Conservation (phyloP, 2,329 filamentous ascomycete species). For the Venturia pyrina region DNA sequence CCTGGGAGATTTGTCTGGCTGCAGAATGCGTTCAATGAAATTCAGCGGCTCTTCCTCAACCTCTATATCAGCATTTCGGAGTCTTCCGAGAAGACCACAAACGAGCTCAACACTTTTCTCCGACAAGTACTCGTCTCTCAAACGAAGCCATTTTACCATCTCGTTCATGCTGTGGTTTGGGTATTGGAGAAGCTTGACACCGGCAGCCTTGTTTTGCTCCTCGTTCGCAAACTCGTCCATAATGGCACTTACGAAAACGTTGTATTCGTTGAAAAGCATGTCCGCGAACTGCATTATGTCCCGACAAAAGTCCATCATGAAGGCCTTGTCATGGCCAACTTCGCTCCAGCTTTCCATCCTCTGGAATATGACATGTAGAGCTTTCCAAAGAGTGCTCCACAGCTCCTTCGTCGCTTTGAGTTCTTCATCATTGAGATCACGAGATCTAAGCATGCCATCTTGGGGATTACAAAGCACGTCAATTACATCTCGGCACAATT, state of each 20-base stretch:
- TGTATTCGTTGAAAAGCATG: conserved; percentile 72
- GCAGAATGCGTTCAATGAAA: conserved; percentile 6
- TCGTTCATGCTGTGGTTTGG: conserved; percentile 55
- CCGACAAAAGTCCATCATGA: conserved; percentile 87
- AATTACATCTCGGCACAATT: conserved; percentile 51
- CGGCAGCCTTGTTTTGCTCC: conserved; percentile 24
- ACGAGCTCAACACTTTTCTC: conserved; percentile 73
- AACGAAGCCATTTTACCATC: conserved; percentile 78
- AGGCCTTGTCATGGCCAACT: conserved; percentile 57
- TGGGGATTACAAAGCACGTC: conserved; percentile 55
- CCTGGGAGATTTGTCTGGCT: neutral
- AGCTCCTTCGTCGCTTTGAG: conserved; percentile 59
- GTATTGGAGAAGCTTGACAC: conserved; percentile 50
- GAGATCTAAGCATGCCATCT: conserved; percentile 50
- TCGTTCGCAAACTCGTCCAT: conserved; percentile 33
- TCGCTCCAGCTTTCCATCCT: conserved; percentile 76
- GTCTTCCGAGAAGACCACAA: conserved; percentile 68
- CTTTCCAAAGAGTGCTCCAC: conserved; percentile 79
- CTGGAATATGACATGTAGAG: conserved; percentile 69
- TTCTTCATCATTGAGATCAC: conserved; percentile 49
- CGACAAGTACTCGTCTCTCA: conserved; percentile 80
- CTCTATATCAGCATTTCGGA: conserved; percentile 81
- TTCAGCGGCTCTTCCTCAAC: conserved; percentile 62
- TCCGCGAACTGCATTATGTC: conserved; percentile 93
- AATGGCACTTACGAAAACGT: conserved; percentile 66